Percentiles rank a stretch among this genome's conserved stretches.
Conservation (phyloP, 176 grass and related monocot genomes). For the Juncus inflexus region DNA sequence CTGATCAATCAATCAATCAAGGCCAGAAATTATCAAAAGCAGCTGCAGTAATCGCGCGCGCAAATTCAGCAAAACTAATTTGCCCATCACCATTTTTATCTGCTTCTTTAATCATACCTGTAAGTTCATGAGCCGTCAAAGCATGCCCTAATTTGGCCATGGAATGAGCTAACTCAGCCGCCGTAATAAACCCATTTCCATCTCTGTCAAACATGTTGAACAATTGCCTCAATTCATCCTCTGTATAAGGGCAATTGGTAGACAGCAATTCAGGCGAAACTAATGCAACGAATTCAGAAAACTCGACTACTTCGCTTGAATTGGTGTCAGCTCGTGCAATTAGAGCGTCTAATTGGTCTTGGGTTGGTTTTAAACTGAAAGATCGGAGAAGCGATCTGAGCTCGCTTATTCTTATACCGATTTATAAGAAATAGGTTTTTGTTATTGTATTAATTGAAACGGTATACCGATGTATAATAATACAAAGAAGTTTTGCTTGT, state of each 20-base stretch:
- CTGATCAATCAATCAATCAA: slow-evolving; percentile 20
- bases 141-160: slow-evolving; percentile 86
- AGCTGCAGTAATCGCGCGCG: slow-evolving; percentile 70
- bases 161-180: slow-evolving; percentile 91
- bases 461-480: too few species aligned
- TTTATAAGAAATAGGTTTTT: too few species aligned
- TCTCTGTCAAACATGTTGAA: slow-evolving; percentile 81
- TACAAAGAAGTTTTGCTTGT: too few species aligned
- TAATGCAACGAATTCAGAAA: slow-evolving; percentile 85
- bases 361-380: slow-evolving; percentile 56
- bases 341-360: slow-evolving; percentile 62
- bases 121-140: slow-evolving; percentile 83
- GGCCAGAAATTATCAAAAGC: slow-evolving; percentile 84
- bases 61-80: slow-evolving; percentile 88
- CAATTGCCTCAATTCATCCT: slow-evolving; percentile 62
- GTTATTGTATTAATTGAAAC: too few species aligned
- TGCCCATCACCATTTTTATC: slow-evolving; percentile 78
- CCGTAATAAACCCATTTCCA: slow-evolving; percentile 93
- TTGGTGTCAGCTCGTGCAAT: slow-evolving; percentile 74
- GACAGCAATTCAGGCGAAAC: slow-evolving; percentile 64
- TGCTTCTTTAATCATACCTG: slow-evolving; percentile 92
- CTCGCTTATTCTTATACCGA: too few species aligned
- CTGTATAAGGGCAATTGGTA: slow-evolving; percentile 65
- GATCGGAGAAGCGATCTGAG: slow-evolving; percentile 76
- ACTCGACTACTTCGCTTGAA: slow-evolving; percentile 83